These are phyloP conservation scores for Kregervanrija pseudodelftensis DNA, from an alignment of 805 yeast genomes.

Conservation along the genomic window DNA sequence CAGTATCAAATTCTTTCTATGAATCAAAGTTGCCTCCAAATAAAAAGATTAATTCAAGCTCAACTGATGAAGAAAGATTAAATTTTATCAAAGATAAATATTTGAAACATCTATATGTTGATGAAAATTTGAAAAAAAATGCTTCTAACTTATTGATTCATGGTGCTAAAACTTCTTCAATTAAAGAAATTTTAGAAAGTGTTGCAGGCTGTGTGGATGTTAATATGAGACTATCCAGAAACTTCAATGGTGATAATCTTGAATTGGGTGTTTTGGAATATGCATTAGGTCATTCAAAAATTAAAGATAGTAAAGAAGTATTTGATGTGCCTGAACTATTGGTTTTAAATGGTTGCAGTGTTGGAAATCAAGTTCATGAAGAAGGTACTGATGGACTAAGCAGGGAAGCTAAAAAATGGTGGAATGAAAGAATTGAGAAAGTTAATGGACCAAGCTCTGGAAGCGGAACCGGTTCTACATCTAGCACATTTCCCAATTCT, in stretches of 20 bases:
- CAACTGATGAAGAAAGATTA: slow-evolving; percentile 42
- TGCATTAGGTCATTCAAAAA: slow-evolving; percentile 37
- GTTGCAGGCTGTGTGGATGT: slow-evolving; percentile 44
- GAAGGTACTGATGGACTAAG: slow-evolving; percentile 32
- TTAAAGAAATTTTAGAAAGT: slow-evolving; percentile 35
- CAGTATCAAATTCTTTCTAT: slow-evolving; percentile 49
- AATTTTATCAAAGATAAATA: slow-evolving; percentile 65
- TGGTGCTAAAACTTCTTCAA: slow-evolving; percentile 44
- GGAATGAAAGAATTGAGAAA: slow-evolving; percentile 39
- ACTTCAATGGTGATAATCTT: slow-evolving; percentile 8
- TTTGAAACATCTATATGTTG: slow-evolving; percentile 40
- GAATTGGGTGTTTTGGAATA: slow-evolving; percentile 38
- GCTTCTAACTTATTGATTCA: slow-evolving; percentile 32
- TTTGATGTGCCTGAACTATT: slow-evolving; percentile 51
- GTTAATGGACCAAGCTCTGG: slow-evolving; percentile 14
- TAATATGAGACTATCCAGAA: slow-evolving; percentile 27
- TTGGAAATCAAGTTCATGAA: slow-evolving; percentile 28
- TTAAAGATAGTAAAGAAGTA: slow-evolving; percentile 18
- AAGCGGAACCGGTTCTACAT: background rate
- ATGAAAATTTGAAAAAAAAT: slow-evolving; percentile 14
- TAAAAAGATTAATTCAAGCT: slow-evolving; percentile 26
- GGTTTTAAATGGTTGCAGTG: slow-evolving; percentile 46
- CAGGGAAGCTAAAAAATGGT: slow-evolving; percentile 43
- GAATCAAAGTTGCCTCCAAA: slow-evolving; percentile 33
- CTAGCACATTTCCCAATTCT: no score